Evolutionary conservation across 1,139 yeast genomes (phyloP).

Genomic region (Blastobotrys capitulatus): DNA sequence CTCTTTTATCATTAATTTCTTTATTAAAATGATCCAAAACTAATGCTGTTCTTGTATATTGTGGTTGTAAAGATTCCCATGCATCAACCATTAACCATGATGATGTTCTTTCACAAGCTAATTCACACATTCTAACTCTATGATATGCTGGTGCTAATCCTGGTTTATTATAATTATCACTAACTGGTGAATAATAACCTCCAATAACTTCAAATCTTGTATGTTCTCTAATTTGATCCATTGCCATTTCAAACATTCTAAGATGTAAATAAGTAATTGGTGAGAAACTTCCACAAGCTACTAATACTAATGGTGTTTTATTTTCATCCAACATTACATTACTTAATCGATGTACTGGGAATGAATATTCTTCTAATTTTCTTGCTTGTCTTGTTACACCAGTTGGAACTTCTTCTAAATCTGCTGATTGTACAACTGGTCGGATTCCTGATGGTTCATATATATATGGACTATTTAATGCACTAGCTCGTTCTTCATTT

Average conservation of each 20-base stretch:
- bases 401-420: constrained; percentile 92
- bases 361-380: constrained; percentile 56
- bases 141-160: constrained; percentile 87
- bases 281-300: constrained; percentile 96
- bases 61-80: constrained; percentile 93
- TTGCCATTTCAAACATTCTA: constrained; percentile 98
- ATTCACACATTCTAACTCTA: constrained; percentile 95
- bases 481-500: neutral
- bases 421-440: constrained; percentile 60
- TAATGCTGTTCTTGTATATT: constrained; percentile 88
- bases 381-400: constrained; percentile 87
- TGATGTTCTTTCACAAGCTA: constrained; percentile 95
- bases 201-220: constrained; percentile 94
- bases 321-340: constrained; percentile 64
- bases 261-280: constrained; percentile 92
- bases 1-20: constrained; percentile 83
- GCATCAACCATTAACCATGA: constrained; percentile 99
- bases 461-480: constrained; percentile 16
- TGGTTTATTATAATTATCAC: constrained; percentile 87
- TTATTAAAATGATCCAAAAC: constrained; percentile 96
- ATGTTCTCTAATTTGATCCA: constrained; percentile 88
- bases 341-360: constrained; percentile 83
- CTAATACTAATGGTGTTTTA: constrained; percentile 85
- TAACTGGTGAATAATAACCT: constrained; percentile 96
- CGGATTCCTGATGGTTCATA: constrained; percentile 31